phyloP scores from a whole-genome alignment of 2,329 filamentous ascomycete species.

The Diaporthe caulivora region DNA sequence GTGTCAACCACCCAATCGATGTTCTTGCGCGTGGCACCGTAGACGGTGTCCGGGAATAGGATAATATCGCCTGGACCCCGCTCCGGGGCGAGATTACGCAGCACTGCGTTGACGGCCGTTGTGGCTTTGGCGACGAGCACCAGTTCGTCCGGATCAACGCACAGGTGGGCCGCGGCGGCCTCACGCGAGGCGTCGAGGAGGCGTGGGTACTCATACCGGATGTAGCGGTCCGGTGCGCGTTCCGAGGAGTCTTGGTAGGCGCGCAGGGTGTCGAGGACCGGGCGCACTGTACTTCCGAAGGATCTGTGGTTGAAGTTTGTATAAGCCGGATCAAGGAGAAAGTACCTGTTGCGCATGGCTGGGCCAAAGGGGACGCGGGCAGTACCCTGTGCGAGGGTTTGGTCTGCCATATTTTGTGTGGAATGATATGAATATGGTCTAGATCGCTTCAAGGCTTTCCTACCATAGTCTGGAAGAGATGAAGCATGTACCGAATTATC shows the following conservation, averaged over 20 bases:
- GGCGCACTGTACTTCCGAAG: constrained; percentile 79
- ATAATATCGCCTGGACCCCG: constrained; percentile 80
- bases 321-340: neutral
- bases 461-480: too few species aligned
- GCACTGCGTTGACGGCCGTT: constrained; percentile 79
- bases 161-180: constrained; percentile 74
- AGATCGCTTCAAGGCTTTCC: too few species aligned
- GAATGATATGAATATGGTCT: neutral
- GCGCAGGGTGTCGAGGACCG: constrained; percentile 72
- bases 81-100: constrained; percentile 75
- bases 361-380: neutral
- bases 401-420: neutral
- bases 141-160: constrained; percentile 72
- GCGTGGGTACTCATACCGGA: constrained; percentile 74
- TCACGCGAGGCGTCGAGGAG: constrained; percentile 74
- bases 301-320: constrained; percentile 63
- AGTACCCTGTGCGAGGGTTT: neutral
- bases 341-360: neutral
- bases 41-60: constrained; percentile 82
- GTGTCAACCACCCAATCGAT: constrained; percentile 79
- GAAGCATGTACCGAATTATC: too few species aligned
- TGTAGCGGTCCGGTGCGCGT: constrained; percentile 78
- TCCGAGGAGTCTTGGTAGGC: constrained; percentile 76
- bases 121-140: constrained; percentile 89
- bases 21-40: constrained; percentile 81